Evolutionary conservation across 495 filamentous ascomycete genomes (phyloP), one percentile per base, ranked within the genome.

Genomic region (Annulohypoxylon stygium): DNA sequence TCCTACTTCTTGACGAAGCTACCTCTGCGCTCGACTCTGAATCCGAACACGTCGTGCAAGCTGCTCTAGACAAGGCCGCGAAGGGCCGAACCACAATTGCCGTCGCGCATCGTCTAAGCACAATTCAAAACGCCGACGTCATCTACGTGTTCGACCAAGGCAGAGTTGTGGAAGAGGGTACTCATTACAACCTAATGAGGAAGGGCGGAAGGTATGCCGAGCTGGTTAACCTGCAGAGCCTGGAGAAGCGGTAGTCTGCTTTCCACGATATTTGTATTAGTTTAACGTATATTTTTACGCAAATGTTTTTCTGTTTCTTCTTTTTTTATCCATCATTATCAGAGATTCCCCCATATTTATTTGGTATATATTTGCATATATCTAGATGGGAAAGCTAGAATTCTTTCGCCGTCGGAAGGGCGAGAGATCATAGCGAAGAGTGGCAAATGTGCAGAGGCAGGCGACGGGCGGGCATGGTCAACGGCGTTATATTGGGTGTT

Each of bases 91-190:
- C 92, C 0, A 94, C 92, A 2, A 90, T 95, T 61, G 91, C 92
- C 1, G 92, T 95, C 1, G 92, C 92, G 20, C 92, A 95, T 78
- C 87, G 92, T 26, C 79, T 95, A 18, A 91, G 88, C 65, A 93
- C 92, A 0, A 93, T 95, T 61, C 92, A 94, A 79, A 92, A 93
- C 65, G 93, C 93, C 11, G 93, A 95, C 77, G 78, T 92, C 55
- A 96, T 95, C 71, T 95, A 93, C 62, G 93, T 96, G 47, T 91
- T 96, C 76, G 92, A 94, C 72, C 87, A 89, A 66, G 93, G 93
- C 36, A 84, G 83, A 63, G 87, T 96, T 50, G 88, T 93, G 1
- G 93, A 96, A 80, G 82, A 86, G 53, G 93, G 93, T 33, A 92
- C 87, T 4, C 93, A 96, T 79, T 75, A 81, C 10, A 90, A 91